phyloP scores from a whole-genome alignment of 176 grass and related monocot species.

The Carex parvula region DNA sequence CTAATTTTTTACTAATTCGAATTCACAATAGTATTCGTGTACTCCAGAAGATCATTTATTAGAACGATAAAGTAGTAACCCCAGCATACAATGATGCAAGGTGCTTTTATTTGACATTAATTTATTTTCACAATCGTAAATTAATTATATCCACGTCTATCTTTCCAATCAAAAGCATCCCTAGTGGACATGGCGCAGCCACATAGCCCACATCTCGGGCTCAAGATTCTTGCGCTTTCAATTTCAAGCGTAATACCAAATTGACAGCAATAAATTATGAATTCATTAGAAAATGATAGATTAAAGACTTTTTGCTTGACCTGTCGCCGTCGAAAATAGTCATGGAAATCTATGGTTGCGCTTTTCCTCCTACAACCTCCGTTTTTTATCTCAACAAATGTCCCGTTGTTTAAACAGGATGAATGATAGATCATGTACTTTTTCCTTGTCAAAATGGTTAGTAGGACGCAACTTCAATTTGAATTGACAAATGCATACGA shows the following conservation, averaged over 20 bases:
- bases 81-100: not conserved
- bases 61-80: not conserved
- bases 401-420: not conserved
- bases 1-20: not conserved
- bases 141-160: not conserved
- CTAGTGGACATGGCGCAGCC: not conserved
- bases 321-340: not conserved
- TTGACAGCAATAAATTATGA: not conserved
- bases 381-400: not conserved
- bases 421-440: not conserved
- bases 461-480: not conserved
- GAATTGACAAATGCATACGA: not conserved
- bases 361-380: not conserved
- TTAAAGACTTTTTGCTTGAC: not conserved
- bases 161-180: not conserved
- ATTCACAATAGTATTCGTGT: not conserved
- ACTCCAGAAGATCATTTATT: not conserved
- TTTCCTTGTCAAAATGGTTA: not conserved
- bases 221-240: not conserved
- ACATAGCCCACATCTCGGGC: not conserved
- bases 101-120: not conserved
- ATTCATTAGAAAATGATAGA: not conserved
- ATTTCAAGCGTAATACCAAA: not conserved
- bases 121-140: not conserved
- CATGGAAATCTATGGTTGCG: not conserved